These are phyloP conservation scores for Lipomyces lipofer DNA, from an alignment of 805 yeast species.

Conservation along the genomic window DNA sequence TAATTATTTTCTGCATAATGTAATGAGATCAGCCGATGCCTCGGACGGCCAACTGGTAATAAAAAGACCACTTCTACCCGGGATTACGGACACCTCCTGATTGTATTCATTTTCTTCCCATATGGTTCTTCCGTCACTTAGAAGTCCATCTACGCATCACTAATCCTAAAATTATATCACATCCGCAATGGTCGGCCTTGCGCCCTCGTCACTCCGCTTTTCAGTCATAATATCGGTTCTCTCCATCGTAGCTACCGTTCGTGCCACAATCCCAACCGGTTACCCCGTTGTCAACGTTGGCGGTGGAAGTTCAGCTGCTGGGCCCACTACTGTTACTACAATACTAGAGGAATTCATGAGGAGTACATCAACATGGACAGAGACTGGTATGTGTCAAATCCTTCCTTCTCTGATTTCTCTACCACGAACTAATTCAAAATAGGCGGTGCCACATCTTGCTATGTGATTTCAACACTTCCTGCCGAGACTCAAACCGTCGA, in stretches of 20 bases:
- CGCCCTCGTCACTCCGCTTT: background rate
- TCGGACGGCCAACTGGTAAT: too few relatives aligned
- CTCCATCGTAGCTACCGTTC: background rate
- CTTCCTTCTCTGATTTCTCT: too few relatives aligned
- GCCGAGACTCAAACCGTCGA: constrained; percentile 11
- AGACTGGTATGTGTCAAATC: background rate
- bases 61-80: too few relatives aligned
- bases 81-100: too few relatives aligned
- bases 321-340: constrained; percentile 2
- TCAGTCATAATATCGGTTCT: background rate
- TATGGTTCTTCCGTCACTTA: too few relatives aligned
- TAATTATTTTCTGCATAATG: too few relatives aligned
- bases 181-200: background rate
- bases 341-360: background rate
- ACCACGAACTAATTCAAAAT: background rate
- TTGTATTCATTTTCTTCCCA: too few relatives aligned
- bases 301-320: constrained; percentile 12
- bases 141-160: background rate
- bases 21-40: too few relatives aligned
- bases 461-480: background rate
- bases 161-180: too few relatives aligned
- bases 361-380: background rate
- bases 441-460: background rate
- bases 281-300: constrained; percentile 24
- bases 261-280: background rate